Percentiles rank a stretch among this genome's conserved stretches.
Evolutionary conservation across 1,284 basidiomycete genomes (phyloP).

Genomic region (Tremellales sp.): DNA sequence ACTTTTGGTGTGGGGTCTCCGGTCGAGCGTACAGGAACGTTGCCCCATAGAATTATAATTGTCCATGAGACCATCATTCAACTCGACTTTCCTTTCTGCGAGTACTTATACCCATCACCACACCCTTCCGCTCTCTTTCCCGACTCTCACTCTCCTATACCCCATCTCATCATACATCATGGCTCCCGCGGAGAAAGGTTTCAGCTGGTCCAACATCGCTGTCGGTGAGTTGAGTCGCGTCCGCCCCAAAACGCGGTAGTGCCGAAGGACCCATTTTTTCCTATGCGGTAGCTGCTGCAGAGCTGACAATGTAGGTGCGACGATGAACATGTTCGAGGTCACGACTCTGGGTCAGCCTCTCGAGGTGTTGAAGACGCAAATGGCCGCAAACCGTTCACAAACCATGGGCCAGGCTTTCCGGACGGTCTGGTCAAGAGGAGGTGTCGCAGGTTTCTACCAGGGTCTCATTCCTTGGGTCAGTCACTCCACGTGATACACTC

Average conservation of each 20-base stretch:
- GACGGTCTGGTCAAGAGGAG: conserved; percentile 88
- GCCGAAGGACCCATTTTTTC: conserved; percentile 20
- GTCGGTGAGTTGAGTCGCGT: conserved; percentile 62
- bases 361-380: conserved; percentile 98
- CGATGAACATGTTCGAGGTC: conserved; percentile 88
- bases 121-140: conserved; percentile 1
- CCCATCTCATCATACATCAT: conserved; percentile 31
- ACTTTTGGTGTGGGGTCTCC: no score
- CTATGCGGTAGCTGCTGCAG: conserved; percentile 6
- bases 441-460: conserved; percentile 89
- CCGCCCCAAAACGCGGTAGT: conserved; percentile 17
- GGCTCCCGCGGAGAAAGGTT: conserved; percentile 70
- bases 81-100: neutral
- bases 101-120: neutral
- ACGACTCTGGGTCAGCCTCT: conserved; percentile 97
- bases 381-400: conserved; percentile 90
- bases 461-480: conserved; percentile 96
- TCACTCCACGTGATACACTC: neutral
- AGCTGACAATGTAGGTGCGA: conserved; percentile 63
- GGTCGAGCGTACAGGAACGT: no score
- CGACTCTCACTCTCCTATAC: conserved; percentile 1
- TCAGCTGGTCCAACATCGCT: conserved; percentile 98
- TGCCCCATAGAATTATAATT: no score
- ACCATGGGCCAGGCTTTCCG: conserved; percentile 81
- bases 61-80: no score